Evolutionary conservation across 2,329 filamentous ascomycete genomes (phyloP).

Genomic region (Orbilia brochopaga): DNA sequence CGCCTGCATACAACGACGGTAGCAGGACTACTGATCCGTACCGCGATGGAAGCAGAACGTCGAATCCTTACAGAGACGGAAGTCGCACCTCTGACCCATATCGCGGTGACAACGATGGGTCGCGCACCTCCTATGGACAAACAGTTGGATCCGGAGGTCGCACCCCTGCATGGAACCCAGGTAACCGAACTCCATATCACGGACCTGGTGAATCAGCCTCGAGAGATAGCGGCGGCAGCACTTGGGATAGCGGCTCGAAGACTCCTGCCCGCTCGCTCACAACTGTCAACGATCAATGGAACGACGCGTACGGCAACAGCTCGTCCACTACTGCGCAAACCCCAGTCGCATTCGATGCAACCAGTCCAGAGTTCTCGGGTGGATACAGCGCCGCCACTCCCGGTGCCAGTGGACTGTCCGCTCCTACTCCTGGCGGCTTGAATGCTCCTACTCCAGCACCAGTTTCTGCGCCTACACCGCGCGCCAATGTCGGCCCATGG

Average conservation of each 20-base stretch:
- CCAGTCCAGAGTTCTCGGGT: slow-evolving; percentile 54
- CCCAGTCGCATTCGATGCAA: slow-evolving; percentile 54
- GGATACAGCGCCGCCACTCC: slow-evolving; percentile 67
- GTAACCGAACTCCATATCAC: slow-evolving; percentile 69
- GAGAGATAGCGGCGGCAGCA: slow-evolving; percentile 63
- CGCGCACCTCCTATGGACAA: slow-evolving; percentile 75
- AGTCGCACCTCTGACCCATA: slow-evolving; percentile 55
- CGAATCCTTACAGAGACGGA: slow-evolving; percentile 54
- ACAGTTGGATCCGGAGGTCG: slow-evolving; percentile 64
- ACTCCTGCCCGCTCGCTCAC: slow-evolving; percentile 71
- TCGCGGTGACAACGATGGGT: slow-evolving; percentile 70
- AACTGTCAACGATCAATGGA: slow-evolving; percentile 64
- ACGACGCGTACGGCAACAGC: slow-evolving; percentile 62
- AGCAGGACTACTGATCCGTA: slow-evolving; percentile 58
- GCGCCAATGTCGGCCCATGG: slow-evolving; percentile 64
- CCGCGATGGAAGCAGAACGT: slow-evolving; percentile 54
- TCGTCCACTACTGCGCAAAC: slow-evolving; percentile 57
- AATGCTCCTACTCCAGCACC: slow-evolving; percentile 59
- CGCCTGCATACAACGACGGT: slow-evolving; percentile 65
- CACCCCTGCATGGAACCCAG: slow-evolving; percentile 79
- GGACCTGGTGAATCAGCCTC: slow-evolving; percentile 60
- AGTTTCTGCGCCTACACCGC: slow-evolving; percentile 73
- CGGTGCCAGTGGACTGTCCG: slow-evolving; percentile 68
- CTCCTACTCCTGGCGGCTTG: slow-evolving; percentile 72
- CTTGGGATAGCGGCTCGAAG: slow-evolving; percentile 73